Base-by-base conservation (phyloP, 768 basidiomycete species). In the Trametes maxima region DNA sequence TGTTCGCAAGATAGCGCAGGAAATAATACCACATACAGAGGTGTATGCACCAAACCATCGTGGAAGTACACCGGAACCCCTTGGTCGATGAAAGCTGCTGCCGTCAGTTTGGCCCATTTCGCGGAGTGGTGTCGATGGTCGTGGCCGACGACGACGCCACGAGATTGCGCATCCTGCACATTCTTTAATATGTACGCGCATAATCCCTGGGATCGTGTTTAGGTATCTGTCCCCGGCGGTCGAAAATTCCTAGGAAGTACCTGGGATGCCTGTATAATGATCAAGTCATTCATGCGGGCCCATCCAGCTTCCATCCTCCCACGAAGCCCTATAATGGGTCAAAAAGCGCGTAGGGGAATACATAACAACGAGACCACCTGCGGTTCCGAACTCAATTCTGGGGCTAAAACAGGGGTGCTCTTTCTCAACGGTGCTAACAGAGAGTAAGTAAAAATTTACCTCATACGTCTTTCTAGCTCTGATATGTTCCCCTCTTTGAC, bases 221-320 rank as follows among this genome's bases (percentile, higher is more conserved):
- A 2, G 22, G 4, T 49, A 10, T 12, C 28, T 8, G 1, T 49
- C 13, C 7, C 2, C 14, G 47, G 11, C 6, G 4, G 33, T 25
- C 10, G 25, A 16, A 33, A 16, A 14, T 1, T 8, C 1, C 28
- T 51, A 1, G 28, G 17, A 22, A 13, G 25, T 39, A 85, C 92
- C 80, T 94, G 91, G 14, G 90, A 91, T 11, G 91, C 82, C 69
- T 94, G 92, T 44, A 91, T 86, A 54, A 94, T 77, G 49, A 85
- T 90, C 58, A 95, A 74, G 72, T 94, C 91, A 69, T 95, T 95
- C 91, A 95, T 94, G 57, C 90, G 82, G n/a, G 90, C 81, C 83
- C 89, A 94, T 1, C 94, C 94, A 8, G 92, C 92, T 66, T 90
- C 88, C 94, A 95, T 95, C 64, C 76, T 80, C 1, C 87, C 92